Evolutionary conservation across 2,329 filamentous ascomycete species (phyloP), one percentile per base, ranked within the genome.

Genomic region (Monosporascus sp.): DNA sequence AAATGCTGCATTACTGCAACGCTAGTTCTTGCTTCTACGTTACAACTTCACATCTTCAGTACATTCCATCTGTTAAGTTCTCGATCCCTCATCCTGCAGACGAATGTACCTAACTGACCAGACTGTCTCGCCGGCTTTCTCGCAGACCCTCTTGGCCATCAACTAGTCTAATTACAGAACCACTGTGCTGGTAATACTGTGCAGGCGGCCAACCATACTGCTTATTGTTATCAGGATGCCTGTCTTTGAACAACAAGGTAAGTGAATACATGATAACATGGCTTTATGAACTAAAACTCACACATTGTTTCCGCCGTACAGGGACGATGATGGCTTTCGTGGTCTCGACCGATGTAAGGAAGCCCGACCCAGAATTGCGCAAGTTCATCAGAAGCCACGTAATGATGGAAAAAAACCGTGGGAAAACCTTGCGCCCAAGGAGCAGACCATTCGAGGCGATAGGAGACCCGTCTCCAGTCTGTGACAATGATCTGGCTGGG

Each of bases 401-500:
- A 1, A 76, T 75, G 74, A 63, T 67, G 17, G 73, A 72, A 5
- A 75, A 72, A 57, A 75, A 75, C 51, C 61, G 61, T 35, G 69
- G 67, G 9, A 70, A 63, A 49, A 41, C 50, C 20, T 57, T 58
- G 20, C 49, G 49, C 15, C 51, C 50, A 18, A 54, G 52, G 27
- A 55, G 45, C 37, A 35, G 47, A 41, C 15, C 11, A 47, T 15
- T 18, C 4, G 8, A 11, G n/a, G 14, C 41, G 31, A 24, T 49
- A 36, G 51, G 56, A 35, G 48, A 56, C 50, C 8, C 47, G 7
- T 14, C 47, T 18, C 57, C 51, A 49, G 58, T 43, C 37, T 49
- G 18, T 46, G 46, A 37, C 41, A 18, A 36, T 31, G 7, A 52
- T 47, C 24, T 7, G 15, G 9, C 25, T 15, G n/a, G 37, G 31